A percentile compares a stretch with the other conserved stretches of the same genome.
These are phyloP conservation scores for Cercophora sp. DNA, from an alignment of 495 filamentous ascomycete species.

Conservation along the genomic window DNA sequence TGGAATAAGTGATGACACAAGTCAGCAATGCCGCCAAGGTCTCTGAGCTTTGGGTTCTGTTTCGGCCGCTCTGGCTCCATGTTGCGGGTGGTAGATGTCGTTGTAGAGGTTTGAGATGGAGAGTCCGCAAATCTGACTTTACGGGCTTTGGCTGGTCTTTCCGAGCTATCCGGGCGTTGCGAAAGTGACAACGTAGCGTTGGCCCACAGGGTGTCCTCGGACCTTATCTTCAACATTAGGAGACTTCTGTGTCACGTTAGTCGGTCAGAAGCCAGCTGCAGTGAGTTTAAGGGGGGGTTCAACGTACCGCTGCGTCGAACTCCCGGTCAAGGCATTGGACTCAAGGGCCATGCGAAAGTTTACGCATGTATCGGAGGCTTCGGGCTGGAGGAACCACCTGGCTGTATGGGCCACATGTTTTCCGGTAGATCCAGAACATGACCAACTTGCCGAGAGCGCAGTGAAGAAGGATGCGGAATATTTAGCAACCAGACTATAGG, in stretches of 20 bases:
- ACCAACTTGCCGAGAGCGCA: not conserved
- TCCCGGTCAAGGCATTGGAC: not conserved
- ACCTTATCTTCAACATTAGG: not conserved
- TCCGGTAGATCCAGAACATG: not conserved
- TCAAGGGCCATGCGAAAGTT: not conserved
- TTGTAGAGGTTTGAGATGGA: not conserved
- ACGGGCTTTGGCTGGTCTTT: not conserved
- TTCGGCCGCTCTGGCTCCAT: no score
- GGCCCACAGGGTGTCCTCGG: not conserved
- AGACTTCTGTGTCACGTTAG: not conserved
- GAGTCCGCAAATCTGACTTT: slow-evolving; percentile 1
- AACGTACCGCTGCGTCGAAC: not conserved
- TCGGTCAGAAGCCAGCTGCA: not conserved
- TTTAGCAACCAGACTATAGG: not conserved
- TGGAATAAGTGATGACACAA: slow-evolving; percentile 4
- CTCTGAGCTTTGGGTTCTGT: no score
- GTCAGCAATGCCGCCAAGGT: not conserved
- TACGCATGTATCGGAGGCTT: not conserved
- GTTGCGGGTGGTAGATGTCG: no score
- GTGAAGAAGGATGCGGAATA: not conserved
- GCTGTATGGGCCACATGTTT: not conserved
- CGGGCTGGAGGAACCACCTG: not conserved
- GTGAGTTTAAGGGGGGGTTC: not conserved
- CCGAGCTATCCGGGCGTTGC: not conserved
- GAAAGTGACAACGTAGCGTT: not conserved